Evolutionary conservation across 352 stramenopile genomes (phyloP).

Genomic region (Aphanomyces cochlioides): DNA sequence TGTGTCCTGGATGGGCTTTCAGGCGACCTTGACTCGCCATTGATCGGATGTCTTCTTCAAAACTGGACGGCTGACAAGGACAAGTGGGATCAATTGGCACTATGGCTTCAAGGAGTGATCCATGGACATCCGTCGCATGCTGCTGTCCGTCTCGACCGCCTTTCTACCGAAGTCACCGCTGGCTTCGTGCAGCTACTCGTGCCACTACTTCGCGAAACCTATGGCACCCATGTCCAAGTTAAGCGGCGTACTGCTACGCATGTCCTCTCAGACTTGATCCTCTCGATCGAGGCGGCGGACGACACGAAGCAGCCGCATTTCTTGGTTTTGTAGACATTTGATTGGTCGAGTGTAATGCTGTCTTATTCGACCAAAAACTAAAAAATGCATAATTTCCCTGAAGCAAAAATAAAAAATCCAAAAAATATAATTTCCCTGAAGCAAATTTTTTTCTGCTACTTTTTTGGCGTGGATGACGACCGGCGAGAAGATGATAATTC

Average conservation of each 20-base stretch:
- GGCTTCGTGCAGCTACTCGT: conserved; percentile 66
- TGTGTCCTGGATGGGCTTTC: conserved; percentile 1
- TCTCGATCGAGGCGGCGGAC: conserved; percentile 22
- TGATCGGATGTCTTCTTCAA: conserved; percentile 59
- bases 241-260: conserved; percentile 56
- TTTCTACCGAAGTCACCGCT: conserved; percentile 53
- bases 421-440: too few species aligned
- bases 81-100: conserved; percentile 50
- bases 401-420: too few species aligned
- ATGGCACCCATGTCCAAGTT: conserved; percentile 59
- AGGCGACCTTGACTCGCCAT: conserved; percentile 57
- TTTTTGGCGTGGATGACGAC: too few species aligned
- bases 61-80: conserved; percentile 66
- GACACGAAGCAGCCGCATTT: background rate
- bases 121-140: conserved; percentile 44
- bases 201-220: conserved; percentile 57
- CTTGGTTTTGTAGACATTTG: background rate
- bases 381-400: too few species aligned
- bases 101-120: conserved; percentile 63
- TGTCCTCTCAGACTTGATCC: conserved; percentile 55
- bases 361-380: too few species aligned
- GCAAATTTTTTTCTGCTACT: too few species aligned
- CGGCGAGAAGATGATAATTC: too few species aligned
- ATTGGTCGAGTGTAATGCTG: too few species aligned
- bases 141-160: conserved; percentile 42